Percentiles rank a stretch among this genome's conserved stretches.
Evolutionary conservation across 2,329 filamentous ascomycete genomes (phyloP).

Genomic region (Ascochyta lentis): DNA sequence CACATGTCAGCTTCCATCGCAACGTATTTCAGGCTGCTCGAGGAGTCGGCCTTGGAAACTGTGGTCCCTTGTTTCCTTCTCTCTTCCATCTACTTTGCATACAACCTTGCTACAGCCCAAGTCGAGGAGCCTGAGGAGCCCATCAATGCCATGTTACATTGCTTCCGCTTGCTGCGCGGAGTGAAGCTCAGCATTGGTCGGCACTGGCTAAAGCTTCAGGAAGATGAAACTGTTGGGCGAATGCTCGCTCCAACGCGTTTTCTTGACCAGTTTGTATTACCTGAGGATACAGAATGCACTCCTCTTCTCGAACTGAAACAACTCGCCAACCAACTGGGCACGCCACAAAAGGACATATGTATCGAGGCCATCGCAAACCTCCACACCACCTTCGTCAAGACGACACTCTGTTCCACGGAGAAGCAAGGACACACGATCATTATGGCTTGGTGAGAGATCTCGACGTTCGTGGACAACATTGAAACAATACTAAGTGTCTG

Average conservation of each 20-base stretch:
- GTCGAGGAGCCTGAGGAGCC: conserved; percentile 37
- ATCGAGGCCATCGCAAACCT: conserved; percentile 34
- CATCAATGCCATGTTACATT: conserved; percentile 35
- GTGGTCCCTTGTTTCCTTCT: conserved; percentile 39
- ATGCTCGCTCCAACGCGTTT: not conserved
- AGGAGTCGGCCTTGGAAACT: conserved; percentile 25
- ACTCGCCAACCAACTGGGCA: conserved; percentile 14
- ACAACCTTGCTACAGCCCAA: conserved; percentile 39
- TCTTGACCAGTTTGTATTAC: not conserved
- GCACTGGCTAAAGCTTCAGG: conserved; percentile 25
- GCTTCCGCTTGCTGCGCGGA: conserved; percentile 39
- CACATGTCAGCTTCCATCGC: conserved; percentile 37
- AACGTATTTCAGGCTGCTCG: conserved; percentile 31
- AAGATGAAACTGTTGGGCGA: not conserved
- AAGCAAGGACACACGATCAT: conserved; percentile 7
- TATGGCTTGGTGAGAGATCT: conserved; percentile 10
- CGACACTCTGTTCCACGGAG: conserved; percentile 1
- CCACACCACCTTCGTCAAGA: conserved; percentile 19
- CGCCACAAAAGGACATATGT: conserved; percentile 29
- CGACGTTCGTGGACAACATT: not conserved
- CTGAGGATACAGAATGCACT: conserved; percentile 4
- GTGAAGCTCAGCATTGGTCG: conserved; percentile 32
- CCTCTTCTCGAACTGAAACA: conserved; percentile 7
- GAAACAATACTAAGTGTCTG: not conserved
- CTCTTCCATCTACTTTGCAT: conserved; percentile 33